These are phyloP conservation scores for Puccinia hordei DNA, from an alignment of 1,284 basidiomycete genomes.

Conservation along the genomic window DNA sequence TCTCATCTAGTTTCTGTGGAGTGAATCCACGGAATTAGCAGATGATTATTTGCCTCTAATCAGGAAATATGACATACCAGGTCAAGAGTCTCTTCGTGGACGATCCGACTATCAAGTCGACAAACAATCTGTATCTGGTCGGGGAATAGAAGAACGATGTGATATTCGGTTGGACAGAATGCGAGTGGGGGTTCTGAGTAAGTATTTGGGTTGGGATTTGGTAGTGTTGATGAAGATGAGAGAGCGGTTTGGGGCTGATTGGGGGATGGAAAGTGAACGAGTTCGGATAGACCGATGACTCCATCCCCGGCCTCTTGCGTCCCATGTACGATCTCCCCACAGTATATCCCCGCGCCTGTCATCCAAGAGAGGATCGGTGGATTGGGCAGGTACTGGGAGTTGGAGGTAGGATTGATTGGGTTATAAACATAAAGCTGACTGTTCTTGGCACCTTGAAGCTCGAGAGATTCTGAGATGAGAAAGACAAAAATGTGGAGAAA, in stretches of 20 bases:
- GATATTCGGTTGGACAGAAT: constrained; percentile 85
- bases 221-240: neutral
- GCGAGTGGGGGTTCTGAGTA: too few relatives aligned
- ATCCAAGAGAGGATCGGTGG: constrained; percentile 51
- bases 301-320: constrained; percentile 65
- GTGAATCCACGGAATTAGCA: neutral
- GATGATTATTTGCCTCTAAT: neutral
- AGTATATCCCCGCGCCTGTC: constrained; percentile 78
- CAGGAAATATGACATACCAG: constrained; percentile 64
- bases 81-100: constrained; percentile 80
- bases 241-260: constrained; percentile 13
- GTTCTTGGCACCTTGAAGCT: constrained; percentile 63
- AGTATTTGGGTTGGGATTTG: too few relatives aligned
- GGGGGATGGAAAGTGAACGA: constrained; percentile 58
- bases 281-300: constrained; percentile 71
- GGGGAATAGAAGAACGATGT: constrained; percentile 82
- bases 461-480: constrained; percentile 28
- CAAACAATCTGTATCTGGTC: constrained; percentile 78
- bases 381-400: too few relatives aligned
- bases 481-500: too few relatives aligned
- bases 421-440: constrained; percentile 59
- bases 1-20: constrained; percentile 71
- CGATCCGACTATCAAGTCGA: constrained; percentile 75
- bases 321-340: constrained; percentile 60
- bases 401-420: constrained; percentile 10